Conservation (phyloP, 352 stramenopile genomes). For the Phytophthora palmivora region DNA sequence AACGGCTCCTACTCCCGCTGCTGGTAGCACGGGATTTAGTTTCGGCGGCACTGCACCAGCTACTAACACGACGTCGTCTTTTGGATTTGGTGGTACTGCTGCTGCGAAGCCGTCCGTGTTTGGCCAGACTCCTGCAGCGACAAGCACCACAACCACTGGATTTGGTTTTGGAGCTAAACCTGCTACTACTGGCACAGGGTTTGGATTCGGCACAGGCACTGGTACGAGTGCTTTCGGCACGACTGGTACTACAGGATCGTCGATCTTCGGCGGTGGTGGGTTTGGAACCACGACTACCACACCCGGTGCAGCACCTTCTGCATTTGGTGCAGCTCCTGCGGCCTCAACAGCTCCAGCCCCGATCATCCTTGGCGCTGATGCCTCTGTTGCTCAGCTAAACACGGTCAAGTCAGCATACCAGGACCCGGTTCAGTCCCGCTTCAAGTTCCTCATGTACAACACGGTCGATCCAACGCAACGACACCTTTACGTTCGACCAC, state of each 20-base stretch:
- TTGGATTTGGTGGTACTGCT: constrained; percentile 41
- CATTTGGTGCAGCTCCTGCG: constrained; percentile 40
- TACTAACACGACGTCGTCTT: constrained; percentile 33
- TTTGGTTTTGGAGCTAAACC: constrained; percentile 46
- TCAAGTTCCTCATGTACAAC: constrained; percentile 93
- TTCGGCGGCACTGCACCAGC: constrained; percentile 47
- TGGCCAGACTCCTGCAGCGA: constrained; percentile 42
- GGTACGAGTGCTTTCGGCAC: constrained; percentile 26
- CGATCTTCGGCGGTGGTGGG: constrained; percentile 37
- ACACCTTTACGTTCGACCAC: constrained; percentile 80
- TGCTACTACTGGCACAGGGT: constrained; percentile 28
- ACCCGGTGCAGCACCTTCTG: constrained; percentile 21
- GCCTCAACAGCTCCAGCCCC: constrained; percentile 60
- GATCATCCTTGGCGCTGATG: constrained; percentile 79
- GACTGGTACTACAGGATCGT: constrained; percentile 30
- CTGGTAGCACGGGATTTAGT: constrained; percentile 40
- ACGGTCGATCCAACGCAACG: constrained; percentile 84
- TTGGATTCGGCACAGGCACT: constrained; percentile 43
- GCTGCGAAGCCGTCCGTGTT: constrained; percentile 61
- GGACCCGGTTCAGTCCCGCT: constrained; percentile 84
- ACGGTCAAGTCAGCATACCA: constrained; percentile 86
- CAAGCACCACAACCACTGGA: constrained; percentile 33
- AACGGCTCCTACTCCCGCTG: constrained; percentile 23
- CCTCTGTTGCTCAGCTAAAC: constrained; percentile 82
- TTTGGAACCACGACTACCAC: constrained; percentile 42